Evolutionary conservation across 2,329 filamentous ascomycete genomes (phyloP), one percentile per base, ranked within the genome.

Genomic region (Mycosphaerella sp.): DNA sequence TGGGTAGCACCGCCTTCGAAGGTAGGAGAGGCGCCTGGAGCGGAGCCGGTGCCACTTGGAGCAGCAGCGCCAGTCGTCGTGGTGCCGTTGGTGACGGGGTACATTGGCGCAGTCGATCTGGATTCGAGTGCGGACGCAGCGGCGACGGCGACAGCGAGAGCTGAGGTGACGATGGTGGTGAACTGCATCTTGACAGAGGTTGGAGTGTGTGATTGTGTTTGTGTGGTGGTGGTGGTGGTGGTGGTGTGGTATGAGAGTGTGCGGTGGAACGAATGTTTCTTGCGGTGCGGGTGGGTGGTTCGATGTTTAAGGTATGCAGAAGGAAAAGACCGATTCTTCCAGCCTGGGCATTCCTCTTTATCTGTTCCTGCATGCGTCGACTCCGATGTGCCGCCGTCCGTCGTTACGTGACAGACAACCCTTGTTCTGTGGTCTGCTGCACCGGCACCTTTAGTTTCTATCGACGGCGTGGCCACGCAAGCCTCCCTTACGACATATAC

Each of bases 131-230:
- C 50, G 47, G 39, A 47, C 17, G 48, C 52, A 28, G 48, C 47
- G 43, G 43, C 52, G 44, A 48, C 37, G 43, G 52, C 43, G 39
- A 44, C 41, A 44, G 45, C 45, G 32, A 45, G 45, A 44, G 52
- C 48, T 16, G 47, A 50, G 39, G 52, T 43, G 43, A 44, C 17
- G 47, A 50, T 50, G 47, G 42, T 50, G 42, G 47, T 50, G 52
- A 54, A 54, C n/a, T 50, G 52, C 52, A 54, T 54, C 6, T 21
- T 53, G 46, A 30, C 17, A 28, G 45, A 41, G 21, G 6, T 21
- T 37, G 30, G 18, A 18, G 6, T 36, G 16, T 44, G 14, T n/a
- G 21, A 30, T 42, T 25, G 44, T 36, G 32, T 10, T n/a, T 36
- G 41, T 30, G 18, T 28, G 45, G 13, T 35, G 21, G 21, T 25